Conservation (phyloP, 225 moss, liverwort and hornwort genomes). For the Polytrichum commune region DNA sequence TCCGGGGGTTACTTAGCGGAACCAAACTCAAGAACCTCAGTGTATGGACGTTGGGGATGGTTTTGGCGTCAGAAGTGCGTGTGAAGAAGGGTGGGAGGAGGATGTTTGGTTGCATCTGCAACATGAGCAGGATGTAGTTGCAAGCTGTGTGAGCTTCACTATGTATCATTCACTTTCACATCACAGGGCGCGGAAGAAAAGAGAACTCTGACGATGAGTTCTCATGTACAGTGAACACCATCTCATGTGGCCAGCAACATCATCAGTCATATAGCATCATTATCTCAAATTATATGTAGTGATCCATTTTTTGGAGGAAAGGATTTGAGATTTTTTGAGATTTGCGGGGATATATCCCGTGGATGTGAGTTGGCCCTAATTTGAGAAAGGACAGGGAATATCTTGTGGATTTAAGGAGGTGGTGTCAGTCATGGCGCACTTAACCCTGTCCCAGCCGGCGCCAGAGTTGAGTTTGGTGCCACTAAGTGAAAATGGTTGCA, state of each 20-base stretch:
- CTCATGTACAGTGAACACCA: background rate
- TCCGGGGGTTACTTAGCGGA: no score
- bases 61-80: no score
- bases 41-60: no score
- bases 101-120: no score
- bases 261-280: no score
- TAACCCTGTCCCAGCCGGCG: conserved; percentile 23
- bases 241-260: background rate
- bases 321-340: background rate
- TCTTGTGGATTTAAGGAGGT: background rate
- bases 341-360: background rate
- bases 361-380: background rate
- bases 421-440: conserved; percentile 18
- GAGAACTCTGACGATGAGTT: no score
- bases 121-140: no score
- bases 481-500: conserved; percentile 1
- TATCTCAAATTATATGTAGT: no score
- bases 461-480: background rate
- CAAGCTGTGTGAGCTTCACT: background rate
- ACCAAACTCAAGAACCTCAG: no score
- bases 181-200: conserved; percentile 7
- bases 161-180: background rate
- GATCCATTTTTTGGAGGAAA: no score
- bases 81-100: no score
- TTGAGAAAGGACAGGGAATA: background rate